Conservation (phyloP, 345 rosid genomes). For the Arabis hirsuta region DNA sequence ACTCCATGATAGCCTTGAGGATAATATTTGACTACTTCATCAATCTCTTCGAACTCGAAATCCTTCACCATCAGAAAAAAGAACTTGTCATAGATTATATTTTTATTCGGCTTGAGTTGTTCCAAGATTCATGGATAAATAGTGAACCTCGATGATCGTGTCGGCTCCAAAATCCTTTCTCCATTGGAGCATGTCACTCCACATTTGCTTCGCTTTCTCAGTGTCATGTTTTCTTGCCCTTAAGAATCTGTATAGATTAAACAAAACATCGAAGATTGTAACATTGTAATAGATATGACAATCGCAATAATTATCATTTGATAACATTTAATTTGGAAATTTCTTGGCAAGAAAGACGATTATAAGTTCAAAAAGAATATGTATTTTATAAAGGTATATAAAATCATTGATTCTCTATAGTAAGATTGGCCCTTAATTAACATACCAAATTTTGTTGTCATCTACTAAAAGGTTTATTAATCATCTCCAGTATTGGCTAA, state of each 20-base stretch:
- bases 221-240: conserved; percentile 91
- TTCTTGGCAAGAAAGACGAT: not conserved
- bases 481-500: not conserved
- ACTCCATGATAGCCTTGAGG: conserved; percentile 99
- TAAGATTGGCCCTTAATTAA: not conserved
- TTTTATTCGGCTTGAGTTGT: not conserved
- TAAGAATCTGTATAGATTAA: conserved; percentile 58
- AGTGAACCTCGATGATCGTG: conserved; percentile 72
- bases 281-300: not conserved
- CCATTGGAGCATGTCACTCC: conserved; percentile 98
- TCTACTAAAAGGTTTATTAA: not conserved
- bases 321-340: not conserved
- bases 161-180: conserved; percentile 84
- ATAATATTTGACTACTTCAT: conserved; percentile 77
- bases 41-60: conserved; percentile 82
- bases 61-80: conserved; percentile 50
- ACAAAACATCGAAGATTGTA: conserved; percentile 9
- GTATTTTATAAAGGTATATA: not conserved
- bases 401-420: not conserved
- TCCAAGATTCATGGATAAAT: conserved; percentile 12
- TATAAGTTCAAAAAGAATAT: not conserved
- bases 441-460: not conserved
- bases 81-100: not conserved
- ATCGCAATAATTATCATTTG: not conserved
- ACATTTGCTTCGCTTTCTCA: conserved; percentile 97